Evolutionary conservation across 805 yeast genomes (phyloP).

Genomic region (Starmerella floricola): DNA sequence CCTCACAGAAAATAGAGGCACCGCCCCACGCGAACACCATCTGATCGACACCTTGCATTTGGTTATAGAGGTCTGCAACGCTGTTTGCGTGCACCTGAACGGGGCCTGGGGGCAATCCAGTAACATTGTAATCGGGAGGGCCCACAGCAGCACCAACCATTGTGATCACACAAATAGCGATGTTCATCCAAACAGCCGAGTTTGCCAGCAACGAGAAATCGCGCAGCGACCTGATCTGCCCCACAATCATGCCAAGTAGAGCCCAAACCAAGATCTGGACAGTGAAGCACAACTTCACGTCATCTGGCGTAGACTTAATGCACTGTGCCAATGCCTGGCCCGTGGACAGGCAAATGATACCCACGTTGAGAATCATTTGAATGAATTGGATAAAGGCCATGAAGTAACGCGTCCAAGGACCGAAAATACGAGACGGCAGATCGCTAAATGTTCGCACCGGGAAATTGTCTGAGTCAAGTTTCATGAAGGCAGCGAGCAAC

Average conservation of each 20-base stretch:
- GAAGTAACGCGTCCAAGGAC: slow-evolving; percentile 27
- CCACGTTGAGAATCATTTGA: slow-evolving; percentile 37
- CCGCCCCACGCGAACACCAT: slow-evolving; percentile 42
- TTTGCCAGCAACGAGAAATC: slow-evolving; percentile 35
- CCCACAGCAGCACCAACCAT: slow-evolving; percentile 33
- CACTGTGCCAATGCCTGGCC: slow-evolving; percentile 37
- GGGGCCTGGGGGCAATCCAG: background rate
- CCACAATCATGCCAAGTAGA: slow-evolving; percentile 34
- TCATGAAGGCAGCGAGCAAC: slow-evolving; percentile 30
- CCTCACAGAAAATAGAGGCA: slow-evolving; percentile 39
- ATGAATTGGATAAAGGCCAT: slow-evolving; percentile 33
- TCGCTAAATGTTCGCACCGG: slow-evolving; percentile 37
- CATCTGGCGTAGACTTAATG: slow-evolving; percentile 13
- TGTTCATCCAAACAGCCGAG: slow-evolving; percentile 38
- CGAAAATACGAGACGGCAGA: slow-evolving; percentile 33
- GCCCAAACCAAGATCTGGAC: slow-evolving; percentile 36
- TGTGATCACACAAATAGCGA: slow-evolving; percentile 35
- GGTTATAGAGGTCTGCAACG: slow-evolving; percentile 1
- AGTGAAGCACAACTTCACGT: slow-evolving; percentile 31
- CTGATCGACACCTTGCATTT: slow-evolving; percentile 29
- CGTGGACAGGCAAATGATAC: slow-evolving; percentile 33
- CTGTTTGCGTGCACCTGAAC: slow-evolving; percentile 4
- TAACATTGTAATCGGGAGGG: slow-evolving; percentile 5
- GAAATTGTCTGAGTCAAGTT: slow-evolving; percentile 34
- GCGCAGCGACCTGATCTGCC: slow-evolving; percentile 34